Evolutionary conservation across 768 basidiomycete genomes (phyloP).

Genomic region (Tylopilus sp.): DNA sequence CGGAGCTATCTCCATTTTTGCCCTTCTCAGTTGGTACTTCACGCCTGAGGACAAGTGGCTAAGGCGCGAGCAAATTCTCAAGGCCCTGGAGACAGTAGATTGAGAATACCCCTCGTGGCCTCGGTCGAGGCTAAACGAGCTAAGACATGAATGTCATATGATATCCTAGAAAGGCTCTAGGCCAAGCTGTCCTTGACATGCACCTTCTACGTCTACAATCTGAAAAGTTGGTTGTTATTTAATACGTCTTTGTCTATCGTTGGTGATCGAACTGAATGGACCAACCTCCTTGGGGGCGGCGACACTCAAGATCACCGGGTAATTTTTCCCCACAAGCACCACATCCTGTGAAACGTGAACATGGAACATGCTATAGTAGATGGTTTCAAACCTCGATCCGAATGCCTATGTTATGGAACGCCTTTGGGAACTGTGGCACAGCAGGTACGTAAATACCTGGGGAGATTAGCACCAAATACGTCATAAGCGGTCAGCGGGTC

Average conservation of each 20-base stretch:
- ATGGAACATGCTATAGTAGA: not conserved
- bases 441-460: slow-evolving; percentile 87
- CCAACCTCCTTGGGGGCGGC: slow-evolving; percentile 82
- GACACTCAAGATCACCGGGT: slow-evolving; percentile 62
- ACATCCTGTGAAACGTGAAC: slow-evolving; percentile 50
- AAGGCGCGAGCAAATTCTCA: slow-evolving; percentile 55
- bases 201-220: slow-evolving; percentile 76
- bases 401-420: slow-evolving; percentile 88
- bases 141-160: slow-evolving; percentile 1
- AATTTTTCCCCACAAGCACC: slow-evolving; percentile 60
- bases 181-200: slow-evolving; percentile 70
- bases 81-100: slow-evolving; percentile 38
- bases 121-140: not conserved
- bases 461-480: slow-evolving; percentile 1
- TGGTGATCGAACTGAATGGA: not conserved
- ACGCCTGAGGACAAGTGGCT: slow-evolving; percentile 82
- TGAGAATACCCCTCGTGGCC: slow-evolving; percentile 3
- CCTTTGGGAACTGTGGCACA: slow-evolving; percentile 70
- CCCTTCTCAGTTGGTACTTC: slow-evolving; percentile 72
- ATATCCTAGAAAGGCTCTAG: slow-evolving; percentile 47
- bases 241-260: slow-evolving; percentile 2
- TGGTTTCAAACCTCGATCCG: slow-evolving; percentile 70
- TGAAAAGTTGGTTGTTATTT: slow-evolving; percentile 14
- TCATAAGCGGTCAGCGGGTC: slow-evolving; percentile 7
- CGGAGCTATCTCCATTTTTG: slow-evolving; percentile 74